Evolutionary conservation across 148 eudicot species (phyloP).

Genomic region (Rhododendron kiyosumense): DNA sequence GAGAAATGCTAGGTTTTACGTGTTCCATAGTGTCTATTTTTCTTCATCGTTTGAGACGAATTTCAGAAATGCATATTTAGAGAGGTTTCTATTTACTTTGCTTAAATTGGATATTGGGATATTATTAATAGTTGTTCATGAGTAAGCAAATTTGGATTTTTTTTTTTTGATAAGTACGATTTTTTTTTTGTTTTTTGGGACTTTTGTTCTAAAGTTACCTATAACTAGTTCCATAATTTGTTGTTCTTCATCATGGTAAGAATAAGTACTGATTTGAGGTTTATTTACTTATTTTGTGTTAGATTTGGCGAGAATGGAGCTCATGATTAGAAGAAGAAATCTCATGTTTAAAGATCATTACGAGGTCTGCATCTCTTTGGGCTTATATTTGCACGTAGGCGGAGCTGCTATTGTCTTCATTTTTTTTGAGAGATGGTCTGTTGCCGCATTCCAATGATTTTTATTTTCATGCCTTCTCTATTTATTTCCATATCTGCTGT

Average conservation of each 20-base stretch:
- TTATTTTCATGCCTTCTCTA: neutral
- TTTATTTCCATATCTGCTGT: neutral
- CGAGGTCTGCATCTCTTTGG: neutral
- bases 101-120: neutral
- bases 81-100: neutral
- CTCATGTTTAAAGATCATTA: neutral
- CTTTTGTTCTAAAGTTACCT: neutral
- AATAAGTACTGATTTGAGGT: neutral
- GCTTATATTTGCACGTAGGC: neutral
- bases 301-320: neutral
- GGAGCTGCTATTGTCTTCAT: neutral
- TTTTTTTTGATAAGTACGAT: too few relatives aligned
- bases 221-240: neutral
- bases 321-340: slow-evolving; percentile 6
- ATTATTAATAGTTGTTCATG: neutral
- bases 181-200: too few relatives aligned
- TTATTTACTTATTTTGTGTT: neutral
- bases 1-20: neutral
- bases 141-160: neutral
- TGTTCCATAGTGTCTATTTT: neutral
- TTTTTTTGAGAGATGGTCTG: neutral
- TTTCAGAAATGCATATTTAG: neutral
- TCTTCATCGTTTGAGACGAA: neutral
- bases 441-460: neutral
- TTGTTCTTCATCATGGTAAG: neutral